Conservation (phyloP, 208 protist species). For the Crithidia fasciculata region DNA sequence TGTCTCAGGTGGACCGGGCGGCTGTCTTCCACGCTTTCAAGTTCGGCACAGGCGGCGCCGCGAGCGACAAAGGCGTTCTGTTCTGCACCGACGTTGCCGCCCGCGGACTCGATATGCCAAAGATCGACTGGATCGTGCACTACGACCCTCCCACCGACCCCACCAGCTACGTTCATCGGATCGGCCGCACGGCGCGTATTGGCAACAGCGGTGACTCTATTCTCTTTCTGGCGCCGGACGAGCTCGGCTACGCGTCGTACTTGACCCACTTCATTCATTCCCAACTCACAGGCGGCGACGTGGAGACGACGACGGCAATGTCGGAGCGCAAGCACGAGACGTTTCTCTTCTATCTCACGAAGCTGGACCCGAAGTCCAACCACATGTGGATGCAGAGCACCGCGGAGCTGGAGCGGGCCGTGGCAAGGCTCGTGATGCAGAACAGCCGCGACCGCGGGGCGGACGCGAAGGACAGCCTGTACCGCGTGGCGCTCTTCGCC, state of each 20-base stretch:
- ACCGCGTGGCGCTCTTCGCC: constrained; percentile 95
- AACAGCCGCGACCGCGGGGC: constrained; percentile 16
- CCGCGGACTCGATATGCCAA: constrained; percentile 96
- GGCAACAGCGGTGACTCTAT: constrained; percentile 93
- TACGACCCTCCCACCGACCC: constrained; percentile 96
- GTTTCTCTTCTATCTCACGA: constrained; percentile 93
- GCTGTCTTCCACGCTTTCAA: constrained; percentile 93
- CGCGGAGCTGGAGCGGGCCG: constrained; percentile 89
- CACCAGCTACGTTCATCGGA: constrained; percentile 96
- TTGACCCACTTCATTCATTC: constrained; percentile 82
- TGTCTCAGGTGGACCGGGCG: constrained; percentile 93
- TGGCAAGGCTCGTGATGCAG: constrained; percentile 86
- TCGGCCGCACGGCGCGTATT: constrained; percentile 96
- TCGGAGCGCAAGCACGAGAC: constrained; percentile 79
- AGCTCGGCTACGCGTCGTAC: constrained; percentile 89
- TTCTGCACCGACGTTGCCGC: constrained; percentile 96
- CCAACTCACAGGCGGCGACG: constrained; percentile 41
- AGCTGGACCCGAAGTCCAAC: constrained; percentile 95
- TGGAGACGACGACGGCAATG: constrained; percentile 51
- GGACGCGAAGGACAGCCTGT: constrained; percentile 93
- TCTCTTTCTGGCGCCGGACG: constrained; percentile 92
- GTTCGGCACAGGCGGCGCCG: constrained; percentile 39
- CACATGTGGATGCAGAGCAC: constrained; percentile 95
- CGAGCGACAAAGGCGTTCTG: constrained; percentile 81
- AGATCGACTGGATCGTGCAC: constrained; percentile 97